Evolutionary conservation across 257 asterid genomes (phyloP).

Genomic region (Hygrophila difformis): DNA sequence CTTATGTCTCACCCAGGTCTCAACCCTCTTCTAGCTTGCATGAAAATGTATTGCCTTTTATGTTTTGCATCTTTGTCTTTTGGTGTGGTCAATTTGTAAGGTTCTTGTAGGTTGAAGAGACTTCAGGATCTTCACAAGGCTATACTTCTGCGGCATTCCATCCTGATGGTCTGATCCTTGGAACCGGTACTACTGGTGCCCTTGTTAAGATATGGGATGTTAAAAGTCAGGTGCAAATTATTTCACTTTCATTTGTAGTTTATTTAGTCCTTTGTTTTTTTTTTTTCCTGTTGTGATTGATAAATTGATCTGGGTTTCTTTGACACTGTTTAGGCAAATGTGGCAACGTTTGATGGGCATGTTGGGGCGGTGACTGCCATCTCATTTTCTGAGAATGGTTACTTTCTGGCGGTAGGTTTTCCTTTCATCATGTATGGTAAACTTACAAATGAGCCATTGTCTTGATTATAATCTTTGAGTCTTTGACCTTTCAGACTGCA

Average conservation of each 20-base stretch:
- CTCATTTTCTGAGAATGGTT: constrained; percentile 97
- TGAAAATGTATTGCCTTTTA: neutral
- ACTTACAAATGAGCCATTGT: neutral
- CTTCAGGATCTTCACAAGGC: constrained; percentile 64
- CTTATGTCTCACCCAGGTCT: constrained; percentile 90
- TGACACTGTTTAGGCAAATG: constrained; percentile 45
- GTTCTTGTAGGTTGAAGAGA: constrained; percentile 63
- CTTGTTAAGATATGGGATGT: constrained; percentile 96
- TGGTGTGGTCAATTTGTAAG: constrained; percentile 9
- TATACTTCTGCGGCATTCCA: constrained; percentile 94
- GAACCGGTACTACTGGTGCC: constrained; percentile 79
- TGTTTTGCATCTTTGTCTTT: constrained; percentile 2
- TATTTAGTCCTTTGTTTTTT: neutral
- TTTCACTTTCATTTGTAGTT: neutral
- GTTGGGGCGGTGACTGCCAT: constrained; percentile 78
- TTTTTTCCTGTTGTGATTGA: neutral
- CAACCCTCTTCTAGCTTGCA: neutral
- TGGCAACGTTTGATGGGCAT: constrained; percentile 88
- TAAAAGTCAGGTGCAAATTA: constrained; percentile 74
- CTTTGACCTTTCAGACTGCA: constrained; percentile 64
- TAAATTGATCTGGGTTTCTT: neutral
- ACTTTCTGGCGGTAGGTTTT: constrained; percentile 81
- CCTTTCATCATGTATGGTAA: constrained; percentile 7
- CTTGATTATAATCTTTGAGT: constrained; percentile 16
- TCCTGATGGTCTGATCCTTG: constrained; percentile 98